These are phyloP conservation scores for Acacia acuminata DNA, from an alignment of 306 rosid genomes.

Conservation along the genomic window DNA sequence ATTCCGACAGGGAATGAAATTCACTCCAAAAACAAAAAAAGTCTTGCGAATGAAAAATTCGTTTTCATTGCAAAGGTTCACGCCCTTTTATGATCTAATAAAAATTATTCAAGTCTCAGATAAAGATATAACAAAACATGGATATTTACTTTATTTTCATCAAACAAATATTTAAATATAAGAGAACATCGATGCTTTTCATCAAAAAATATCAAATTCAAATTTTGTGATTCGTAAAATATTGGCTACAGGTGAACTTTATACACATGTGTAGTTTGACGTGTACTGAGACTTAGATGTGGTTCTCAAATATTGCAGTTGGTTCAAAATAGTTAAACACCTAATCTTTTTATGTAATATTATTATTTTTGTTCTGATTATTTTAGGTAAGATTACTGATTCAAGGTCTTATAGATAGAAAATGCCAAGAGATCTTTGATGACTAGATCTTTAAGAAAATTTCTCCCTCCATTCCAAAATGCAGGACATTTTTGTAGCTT, in stretches of 20 bases:
- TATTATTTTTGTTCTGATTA: too few species aligned
- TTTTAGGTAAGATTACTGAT: background rate
- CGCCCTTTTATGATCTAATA: background rate
- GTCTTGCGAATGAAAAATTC: background rate
- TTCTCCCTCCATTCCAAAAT: too few species aligned
- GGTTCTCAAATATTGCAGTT: background rate
- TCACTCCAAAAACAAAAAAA: background rate
- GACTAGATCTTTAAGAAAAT: too few species aligned
- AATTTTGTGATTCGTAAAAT: background rate
- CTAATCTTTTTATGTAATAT: background rate
- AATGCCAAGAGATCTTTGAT: background rate
- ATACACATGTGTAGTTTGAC: background rate
- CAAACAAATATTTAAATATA: background rate
- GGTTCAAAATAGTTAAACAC: background rate
- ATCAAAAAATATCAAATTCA: background rate
- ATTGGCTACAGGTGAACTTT: background rate
- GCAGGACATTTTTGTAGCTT: background rate
- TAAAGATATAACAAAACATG: background rate
- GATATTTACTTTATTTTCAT: background rate
- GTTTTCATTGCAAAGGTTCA: background rate
- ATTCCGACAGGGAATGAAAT: background rate
- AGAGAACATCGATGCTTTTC: background rate
- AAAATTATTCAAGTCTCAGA: background rate
- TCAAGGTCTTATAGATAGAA: background rate
- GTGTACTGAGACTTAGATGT: background rate